Base-by-base conservation (phyloP, 768 basidiomycete genomes). In the Xerocomellus amylosporus region DNA sequence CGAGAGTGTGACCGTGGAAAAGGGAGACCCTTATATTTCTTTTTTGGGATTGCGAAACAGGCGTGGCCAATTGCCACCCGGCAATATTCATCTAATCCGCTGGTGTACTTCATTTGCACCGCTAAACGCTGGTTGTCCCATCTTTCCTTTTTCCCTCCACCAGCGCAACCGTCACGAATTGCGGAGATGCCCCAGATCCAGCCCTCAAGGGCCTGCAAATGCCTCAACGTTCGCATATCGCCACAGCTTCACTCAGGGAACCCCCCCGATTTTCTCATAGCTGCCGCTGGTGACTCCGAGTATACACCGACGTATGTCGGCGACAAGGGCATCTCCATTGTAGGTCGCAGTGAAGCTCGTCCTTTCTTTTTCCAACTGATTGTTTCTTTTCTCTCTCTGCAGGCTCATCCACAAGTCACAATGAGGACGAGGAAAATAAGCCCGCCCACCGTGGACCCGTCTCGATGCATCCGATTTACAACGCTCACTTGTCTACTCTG, bases 401-500 rank as follows among this genome's bases (percentile, higher is more conserved):
- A 91, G 89, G 72, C 70, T 24, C 86, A 90, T 59, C 80, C 83
- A 5, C 84, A 89, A 64, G 72, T 88, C 49, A 91, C 89, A 4
- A 76, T 88, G 59, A 77, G 89, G 64, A 80, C 77, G 31, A 79
- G 81, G 58, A 78, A 76, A 67, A 78, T 73, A 46, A 74, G 74
- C 28, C 66, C 70, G 40, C 64, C 75, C 49, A 68, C 79, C 56
- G 68, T 71, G 45, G 79, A 75, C 53, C 73, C 77, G 55, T 68
- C 78, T 54, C 76, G 76, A 73, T 79, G 73, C 54, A 75, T 77
- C 56, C 85, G 85, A 72, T 83, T 78, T 59, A 84, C 81, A 15
- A 79, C 83, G 2, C 69, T 91, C 61, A 84, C 78, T 31, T 92
- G 89, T 70, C 77, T 92, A 19, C 68, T 85, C 36, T 92, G 89